phyloP scores from a whole-genome alignment of 202 grass and related monocot species.

The Zoysia matrella region DNA sequence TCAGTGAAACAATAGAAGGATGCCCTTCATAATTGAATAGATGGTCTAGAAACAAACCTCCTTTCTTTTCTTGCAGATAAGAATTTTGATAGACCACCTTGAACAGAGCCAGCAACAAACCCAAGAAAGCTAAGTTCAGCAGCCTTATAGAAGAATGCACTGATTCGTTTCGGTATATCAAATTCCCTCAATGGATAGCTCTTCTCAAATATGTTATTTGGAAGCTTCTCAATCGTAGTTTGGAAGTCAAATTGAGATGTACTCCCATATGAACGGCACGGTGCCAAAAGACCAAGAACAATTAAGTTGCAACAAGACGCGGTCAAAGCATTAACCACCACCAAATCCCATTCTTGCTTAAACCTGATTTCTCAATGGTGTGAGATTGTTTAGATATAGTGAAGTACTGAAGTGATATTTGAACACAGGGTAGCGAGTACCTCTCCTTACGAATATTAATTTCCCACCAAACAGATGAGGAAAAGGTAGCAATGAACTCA shows the following conservation, averaged over 20 bases:
- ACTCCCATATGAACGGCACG: slow-evolving; percentile 96
- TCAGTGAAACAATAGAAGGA: slow-evolving; percentile 23
- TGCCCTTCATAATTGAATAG: slow-evolving; percentile 20
- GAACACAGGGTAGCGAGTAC: slow-evolving; percentile 43
- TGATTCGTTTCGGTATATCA: no score
- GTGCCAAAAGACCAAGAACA: slow-evolving; percentile 76
- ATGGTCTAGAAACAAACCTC: slow-evolving; percentile 52
- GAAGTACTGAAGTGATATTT: slow-evolving; percentile 34
- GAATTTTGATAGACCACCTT: slow-evolving; percentile 37
- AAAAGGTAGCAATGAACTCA: slow-evolving; percentile 9
- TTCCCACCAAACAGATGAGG: slow-evolving; percentile 79
- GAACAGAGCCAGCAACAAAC: no score
- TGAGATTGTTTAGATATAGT: slow-evolving; percentile 35
- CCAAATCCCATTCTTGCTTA: slow-evolving; percentile 91
- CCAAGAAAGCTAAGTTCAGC: no score
- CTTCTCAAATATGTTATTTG: background rate
- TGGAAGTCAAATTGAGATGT: slow-evolving; percentile 84
- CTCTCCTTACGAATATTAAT: slow-evolving; percentile 86
- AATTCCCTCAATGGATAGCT: no score
- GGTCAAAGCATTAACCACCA: slow-evolving; percentile 79
- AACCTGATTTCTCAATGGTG: slow-evolving; percentile 56
- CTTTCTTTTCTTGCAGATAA: slow-evolving; percentile 68
- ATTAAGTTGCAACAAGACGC: slow-evolving; percentile 24
- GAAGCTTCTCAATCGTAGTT: slow-evolving; percentile 97
- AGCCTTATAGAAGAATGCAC: no score